phyloP scores from a whole-genome alignment of 768 basidiomycete genomes.

The Serendipita vermifera region DNA sequence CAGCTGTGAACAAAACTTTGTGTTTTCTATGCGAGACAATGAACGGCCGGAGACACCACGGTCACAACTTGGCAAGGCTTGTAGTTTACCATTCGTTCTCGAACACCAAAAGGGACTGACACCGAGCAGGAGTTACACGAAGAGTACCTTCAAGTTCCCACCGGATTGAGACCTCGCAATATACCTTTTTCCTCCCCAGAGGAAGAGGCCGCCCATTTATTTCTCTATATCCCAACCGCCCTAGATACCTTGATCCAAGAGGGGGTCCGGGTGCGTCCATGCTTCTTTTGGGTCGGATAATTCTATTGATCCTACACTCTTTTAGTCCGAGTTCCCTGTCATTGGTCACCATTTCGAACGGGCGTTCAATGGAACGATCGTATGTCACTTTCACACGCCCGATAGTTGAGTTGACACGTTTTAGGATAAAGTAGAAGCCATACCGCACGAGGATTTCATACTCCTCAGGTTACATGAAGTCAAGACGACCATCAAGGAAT shows the following conservation, averaged over 20 bases:
- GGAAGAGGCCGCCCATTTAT: neutral
- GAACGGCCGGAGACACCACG: neutral
- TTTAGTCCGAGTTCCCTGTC: neutral
- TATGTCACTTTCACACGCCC: too few species aligned
- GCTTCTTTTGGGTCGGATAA: too few species aligned
- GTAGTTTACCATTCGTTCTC: neutral
- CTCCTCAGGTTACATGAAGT: neutral
- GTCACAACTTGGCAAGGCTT: neutral
- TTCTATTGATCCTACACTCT: neutral
- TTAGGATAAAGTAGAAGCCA: neutral
- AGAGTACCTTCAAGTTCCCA: neutral
- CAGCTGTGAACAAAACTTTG: neutral
- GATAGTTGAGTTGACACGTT: too few species aligned
- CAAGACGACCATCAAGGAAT: neutral
- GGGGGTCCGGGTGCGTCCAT: too few species aligned
- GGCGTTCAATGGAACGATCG: neutral
- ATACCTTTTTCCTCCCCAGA: neutral
- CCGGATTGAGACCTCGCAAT: too few species aligned
- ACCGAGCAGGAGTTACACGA: slow-evolving; percentile 19
- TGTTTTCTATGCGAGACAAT: neutral
- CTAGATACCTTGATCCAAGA: too few species aligned
- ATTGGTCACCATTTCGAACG: neutral
- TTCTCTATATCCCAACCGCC: neutral
- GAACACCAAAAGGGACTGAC: neutral
- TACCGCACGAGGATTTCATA: neutral